Percentiles rank a stretch among this genome's conserved stretches.
phyloP scores from a whole-genome alignment of 148 eudicot genomes.

The Linanthus parryae region DNA sequence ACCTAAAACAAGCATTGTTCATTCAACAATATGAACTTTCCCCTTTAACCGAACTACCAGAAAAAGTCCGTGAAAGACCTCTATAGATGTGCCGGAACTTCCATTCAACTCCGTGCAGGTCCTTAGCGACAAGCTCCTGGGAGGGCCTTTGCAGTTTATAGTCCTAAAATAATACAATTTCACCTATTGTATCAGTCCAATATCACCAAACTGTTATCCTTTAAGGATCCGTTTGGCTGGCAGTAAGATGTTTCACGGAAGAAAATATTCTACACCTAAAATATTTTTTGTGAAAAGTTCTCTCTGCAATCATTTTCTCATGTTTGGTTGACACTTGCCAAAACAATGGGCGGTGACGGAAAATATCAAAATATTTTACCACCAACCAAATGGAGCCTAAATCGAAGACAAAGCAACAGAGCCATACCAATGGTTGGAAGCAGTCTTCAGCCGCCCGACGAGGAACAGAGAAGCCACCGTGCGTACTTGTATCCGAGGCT shows the following conservation, averaged over 20 bases:
- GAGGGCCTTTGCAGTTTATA: constrained; percentile 82
- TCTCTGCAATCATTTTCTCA: too few species aligned
- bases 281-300: too few species aligned
- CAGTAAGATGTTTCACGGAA: too few species aligned
- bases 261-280: too few species aligned
- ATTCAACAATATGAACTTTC: not conserved
- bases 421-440: constrained; percentile 71
- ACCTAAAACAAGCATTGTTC: constrained; percentile 34
- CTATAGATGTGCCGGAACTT: constrained; percentile 86
- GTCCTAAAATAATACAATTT: constrained; percentile 47
- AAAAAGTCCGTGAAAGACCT: constrained; percentile 36
- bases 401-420: not conserved
- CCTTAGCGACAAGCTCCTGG: constrained; percentile 87
- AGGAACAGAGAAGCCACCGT: constrained; percentile 97
- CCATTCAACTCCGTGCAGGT: constrained; percentile 94
- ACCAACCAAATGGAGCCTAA: too few species aligned
- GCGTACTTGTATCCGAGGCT: constrained; percentile 90
- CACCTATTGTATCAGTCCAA: not conserved
- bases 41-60: not conserved
- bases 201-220: too few species aligned
- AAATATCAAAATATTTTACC: not conserved
- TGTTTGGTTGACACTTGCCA: too few species aligned
- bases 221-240: too few species aligned
- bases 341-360: not conserved
- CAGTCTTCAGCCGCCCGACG: constrained; percentile 97